Percentiles rank a stretch among this genome's conserved stretches.
Evolutionary conservation across 2,329 filamentous ascomycete genomes (phyloP).

Genomic region (Epichloe gansuensis): DNA sequence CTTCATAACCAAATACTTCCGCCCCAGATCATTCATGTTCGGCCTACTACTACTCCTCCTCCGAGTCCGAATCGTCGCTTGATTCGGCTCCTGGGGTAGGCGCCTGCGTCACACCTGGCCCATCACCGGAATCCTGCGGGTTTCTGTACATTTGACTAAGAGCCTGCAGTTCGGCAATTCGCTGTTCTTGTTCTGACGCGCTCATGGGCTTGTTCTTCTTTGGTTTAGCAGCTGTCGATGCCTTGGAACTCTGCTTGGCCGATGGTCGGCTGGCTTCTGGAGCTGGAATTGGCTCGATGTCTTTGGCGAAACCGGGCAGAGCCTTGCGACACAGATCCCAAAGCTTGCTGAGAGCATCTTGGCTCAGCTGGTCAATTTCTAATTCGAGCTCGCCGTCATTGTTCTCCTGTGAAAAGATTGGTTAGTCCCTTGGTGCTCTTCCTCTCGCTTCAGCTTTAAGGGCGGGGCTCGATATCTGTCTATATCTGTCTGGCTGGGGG

Average conservation of each 20-base stretch:
- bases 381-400: conserved; percentile 46
- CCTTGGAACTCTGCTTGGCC: conserved; percentile 15
- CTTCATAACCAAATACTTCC: conserved; percentile 6
- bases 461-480: too few species aligned
- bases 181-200: conserved; percentile 53
- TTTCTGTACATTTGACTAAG: conserved; percentile 32
- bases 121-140: conserved; percentile 20
- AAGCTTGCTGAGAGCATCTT: conserved; percentile 40
- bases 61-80: conserved; percentile 34
- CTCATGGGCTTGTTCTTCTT: conserved; percentile 70
- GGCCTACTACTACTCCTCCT: conserved; percentile 26
- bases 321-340: conserved; percentile 33
- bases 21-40: not conserved
- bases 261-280: conserved; percentile 19
- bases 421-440: not conserved
- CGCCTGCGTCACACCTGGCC: conserved; percentile 12
- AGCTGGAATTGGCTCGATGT: conserved; percentile 15
- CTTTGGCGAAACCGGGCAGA: conserved; percentile 27
- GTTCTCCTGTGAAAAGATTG: conserved; percentile 33
- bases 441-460: not conserved
- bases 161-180: conserved; percentile 46
- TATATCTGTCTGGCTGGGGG: too few species aligned
- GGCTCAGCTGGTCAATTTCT: conserved; percentile 44
- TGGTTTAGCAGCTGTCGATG: conserved; percentile 30
- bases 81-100: conserved; percentile 21